Percentiles rank a stretch among this genome's conserved stretches.
phyloP scores from a whole-genome alignment of 768 basidiomycete genomes.

The Mycena galericulata region DNA sequence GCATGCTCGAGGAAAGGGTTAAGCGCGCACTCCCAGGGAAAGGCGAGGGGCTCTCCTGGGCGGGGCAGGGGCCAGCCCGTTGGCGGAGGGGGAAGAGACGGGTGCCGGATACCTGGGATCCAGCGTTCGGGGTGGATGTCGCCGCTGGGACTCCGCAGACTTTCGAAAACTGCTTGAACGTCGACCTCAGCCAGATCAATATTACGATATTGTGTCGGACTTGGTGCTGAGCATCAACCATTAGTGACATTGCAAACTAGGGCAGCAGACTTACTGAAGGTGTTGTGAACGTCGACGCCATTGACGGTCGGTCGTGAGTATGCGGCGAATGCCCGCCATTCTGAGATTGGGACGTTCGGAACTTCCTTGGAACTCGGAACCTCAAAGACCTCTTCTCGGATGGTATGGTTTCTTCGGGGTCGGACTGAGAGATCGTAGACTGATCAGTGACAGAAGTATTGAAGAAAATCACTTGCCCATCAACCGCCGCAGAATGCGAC shows the following conservation, averaged over 20 bases:
- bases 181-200: constrained; percentile 29
- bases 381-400: background rate
- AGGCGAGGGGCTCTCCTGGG: constrained; percentile 52
- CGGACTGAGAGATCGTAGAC: background rate
- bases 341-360: background rate
- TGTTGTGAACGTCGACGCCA: constrained; percentile 28
- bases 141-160: constrained; percentile 47
- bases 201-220: constrained; percentile 23
- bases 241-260: background rate
- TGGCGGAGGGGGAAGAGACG: constrained; percentile 63
- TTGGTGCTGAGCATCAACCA: too few relatives aligned
- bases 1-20: constrained; percentile 68
- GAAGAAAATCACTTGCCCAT: background rate
- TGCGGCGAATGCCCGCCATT: constrained; percentile 28
- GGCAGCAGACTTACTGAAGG: constrained; percentile 19
- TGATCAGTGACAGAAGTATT: background rate
- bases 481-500: background rate
- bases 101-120: constrained; percentile 61
- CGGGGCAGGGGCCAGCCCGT: constrained; percentile 56
- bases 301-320: constrained; percentile 29
- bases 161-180: constrained; percentile 46
- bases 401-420: background rate
- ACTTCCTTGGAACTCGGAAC: background rate
- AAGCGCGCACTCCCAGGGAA: constrained; percentile 64
- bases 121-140: constrained; percentile 57